Percentiles rank a stretch among this genome's conserved stretches.
phyloP scores from a whole-genome alignment of 768 basidiomycete genomes.

The Mycena belliarum region DNA sequence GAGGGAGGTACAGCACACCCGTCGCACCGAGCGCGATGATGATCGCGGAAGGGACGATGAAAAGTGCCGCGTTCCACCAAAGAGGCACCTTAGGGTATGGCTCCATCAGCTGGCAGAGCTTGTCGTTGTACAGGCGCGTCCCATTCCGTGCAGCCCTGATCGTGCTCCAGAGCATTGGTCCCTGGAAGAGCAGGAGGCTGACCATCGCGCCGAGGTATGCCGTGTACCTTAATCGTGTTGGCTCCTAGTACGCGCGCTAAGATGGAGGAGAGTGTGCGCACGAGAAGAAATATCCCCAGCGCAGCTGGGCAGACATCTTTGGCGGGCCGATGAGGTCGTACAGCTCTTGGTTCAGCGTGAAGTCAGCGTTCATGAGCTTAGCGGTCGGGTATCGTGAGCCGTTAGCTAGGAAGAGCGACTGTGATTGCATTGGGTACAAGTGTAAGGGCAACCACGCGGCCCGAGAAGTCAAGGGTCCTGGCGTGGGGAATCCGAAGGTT shows the following conservation, averaged over 20 bases:
- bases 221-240: slow-evolving; percentile 15
- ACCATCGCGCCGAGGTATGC: slow-evolving; percentile 28
- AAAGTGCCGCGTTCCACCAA: slow-evolving; percentile 27
- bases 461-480: too few species aligned
- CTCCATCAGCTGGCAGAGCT: slow-evolving; percentile 26
- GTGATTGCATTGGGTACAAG: slow-evolving; percentile 26
- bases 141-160: slow-evolving; percentile 5
- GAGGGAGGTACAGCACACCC: slow-evolving; percentile 25
- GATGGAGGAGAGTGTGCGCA: not conserved
- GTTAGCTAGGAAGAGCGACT: slow-evolving; percentile 21
- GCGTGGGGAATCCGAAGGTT: too few species aligned
- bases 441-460: too few species aligned
- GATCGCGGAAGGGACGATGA: slow-evolving; percentile 18
- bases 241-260: not conserved
- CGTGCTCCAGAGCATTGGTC: slow-evolving; percentile 22
- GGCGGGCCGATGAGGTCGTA: slow-evolving; percentile 23
- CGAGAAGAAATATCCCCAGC: slow-evolving; percentile 22
- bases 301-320: slow-evolving; percentile 28
- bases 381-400: slow-evolving; percentile 24
- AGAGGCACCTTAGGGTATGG: slow-evolving; percentile 25
- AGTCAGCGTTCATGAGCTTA: slow-evolving; percentile 22
- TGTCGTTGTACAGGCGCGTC: slow-evolving; percentile 20
- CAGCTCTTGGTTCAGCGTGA: slow-evolving; percentile 21
- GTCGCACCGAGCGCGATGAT: slow-evolving; percentile 24
- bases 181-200: slow-evolving; percentile 25